Conservation (phyloP, 2,329 filamentous ascomycete genomes). For the Daldinia sp. region DNA sequence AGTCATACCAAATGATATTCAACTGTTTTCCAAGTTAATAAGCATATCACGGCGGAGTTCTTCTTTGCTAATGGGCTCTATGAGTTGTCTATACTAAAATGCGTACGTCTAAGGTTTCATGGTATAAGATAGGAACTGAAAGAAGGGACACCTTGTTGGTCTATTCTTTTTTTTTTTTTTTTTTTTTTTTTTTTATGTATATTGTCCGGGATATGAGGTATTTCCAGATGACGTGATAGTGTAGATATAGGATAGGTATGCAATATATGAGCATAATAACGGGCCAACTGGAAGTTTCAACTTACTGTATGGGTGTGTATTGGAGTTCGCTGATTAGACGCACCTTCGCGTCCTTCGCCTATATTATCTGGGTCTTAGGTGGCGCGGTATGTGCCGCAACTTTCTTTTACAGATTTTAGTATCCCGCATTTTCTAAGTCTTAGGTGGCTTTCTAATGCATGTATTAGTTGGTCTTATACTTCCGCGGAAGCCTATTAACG, state of each 20-base stretch:
- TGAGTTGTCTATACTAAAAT: slow-evolving; percentile 6
- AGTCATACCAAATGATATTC: slow-evolving; percentile 32
- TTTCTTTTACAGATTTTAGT: not conserved
- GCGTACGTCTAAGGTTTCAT: not conserved
- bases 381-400: slow-evolving; percentile 1
- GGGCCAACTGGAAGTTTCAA: not conserved
- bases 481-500: not conserved
- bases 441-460: not conserved
- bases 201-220: not conserved
- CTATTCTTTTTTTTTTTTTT: not conserved
- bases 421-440: not conserved
- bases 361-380: not conserved
- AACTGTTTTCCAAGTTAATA: slow-evolving; percentile 1
- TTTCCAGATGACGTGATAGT: not conserved
- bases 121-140: not conserved
- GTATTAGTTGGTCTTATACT: not conserved
- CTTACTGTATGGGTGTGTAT: not conserved
- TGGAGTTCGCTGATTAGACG: not conserved
- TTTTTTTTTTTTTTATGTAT: not conserved
- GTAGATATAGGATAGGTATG: not conserved
- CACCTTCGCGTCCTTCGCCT: not conserved
- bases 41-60: slow-evolving; percentile 8
- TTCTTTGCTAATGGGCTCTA: not conserved
- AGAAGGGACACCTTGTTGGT: not conserved
- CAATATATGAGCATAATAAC: not conserved